Percentiles rank a stretch among this genome's conserved stretches.
Conservation (phyloP, 129 eudicot species). For the Flaveria robusta region DNA sequence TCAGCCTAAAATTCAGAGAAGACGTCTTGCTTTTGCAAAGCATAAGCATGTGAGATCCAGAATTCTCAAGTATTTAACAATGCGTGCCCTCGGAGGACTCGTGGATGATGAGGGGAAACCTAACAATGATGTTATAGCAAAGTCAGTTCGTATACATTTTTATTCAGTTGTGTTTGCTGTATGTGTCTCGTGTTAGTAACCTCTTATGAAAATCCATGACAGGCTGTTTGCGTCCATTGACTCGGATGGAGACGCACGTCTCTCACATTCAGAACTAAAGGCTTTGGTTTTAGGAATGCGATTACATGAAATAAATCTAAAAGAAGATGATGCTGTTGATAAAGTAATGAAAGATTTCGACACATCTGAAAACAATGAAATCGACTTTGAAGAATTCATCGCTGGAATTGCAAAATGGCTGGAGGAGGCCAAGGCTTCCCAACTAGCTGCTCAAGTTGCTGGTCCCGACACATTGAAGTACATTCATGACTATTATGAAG, state of each 20-base stretch:
- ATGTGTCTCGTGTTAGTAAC: slow-evolving; percentile 2
- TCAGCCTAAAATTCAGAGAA: slow-evolving; percentile 74
- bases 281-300: slow-evolving; percentile 72
- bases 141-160: slow-evolving; percentile 41
- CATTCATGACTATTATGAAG: slow-evolving; percentile 62
- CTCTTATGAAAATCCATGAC: slow-evolving; percentile 22
- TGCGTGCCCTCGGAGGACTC: slow-evolving; percentile 62
- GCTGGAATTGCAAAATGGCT: slow-evolving; percentile 66
- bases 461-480: slow-evolving; percentile 59
- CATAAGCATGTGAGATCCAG: slow-evolving; percentile 77
- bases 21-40: slow-evolving; percentile 71
- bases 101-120: slow-evolving; percentile 53
- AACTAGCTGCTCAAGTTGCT: slow-evolving; percentile 28
- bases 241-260: slow-evolving; percentile 38
- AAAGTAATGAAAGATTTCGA: slow-evolving; percentile 83
- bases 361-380: slow-evolving; percentile 39
- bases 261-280: slow-evolving; percentile 60
- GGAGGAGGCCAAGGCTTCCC: slow-evolving; percentile 48
- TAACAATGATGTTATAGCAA: slow-evolving; percentile 48
- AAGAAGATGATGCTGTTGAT: slow-evolving; percentile 57
- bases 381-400: slow-evolving; percentile 45
- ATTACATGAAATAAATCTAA: slow-evolving; percentile 62
- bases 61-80: slow-evolving; percentile 51
- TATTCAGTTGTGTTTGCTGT: not conserved
- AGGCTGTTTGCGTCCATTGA: slow-evolving; percentile 69